phyloP scores from a whole-genome alignment of 2,329 filamentous ascomycete genomes.

The Microdochium nivale region DNA sequence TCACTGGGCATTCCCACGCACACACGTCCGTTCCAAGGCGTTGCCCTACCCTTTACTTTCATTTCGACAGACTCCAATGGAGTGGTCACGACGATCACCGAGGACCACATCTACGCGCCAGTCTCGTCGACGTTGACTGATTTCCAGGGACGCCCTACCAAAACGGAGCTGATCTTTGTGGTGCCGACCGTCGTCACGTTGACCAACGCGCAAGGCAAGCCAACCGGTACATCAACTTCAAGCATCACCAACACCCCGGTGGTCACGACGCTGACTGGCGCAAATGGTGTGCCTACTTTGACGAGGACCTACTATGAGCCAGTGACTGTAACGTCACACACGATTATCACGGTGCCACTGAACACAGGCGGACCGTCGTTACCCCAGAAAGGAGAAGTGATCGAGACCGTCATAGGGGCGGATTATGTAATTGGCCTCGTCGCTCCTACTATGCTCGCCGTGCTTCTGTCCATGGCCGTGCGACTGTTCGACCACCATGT shows the following conservation, averaged over 20 bases:
- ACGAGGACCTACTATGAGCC: neutral
- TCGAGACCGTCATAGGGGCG: slow-evolving; percentile 3
- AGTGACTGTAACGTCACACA: neutral
- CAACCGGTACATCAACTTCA: neutral
- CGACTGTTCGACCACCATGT: slow-evolving; percentile 8
- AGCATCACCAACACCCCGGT: neutral
- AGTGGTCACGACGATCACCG: slow-evolving; percentile 2
- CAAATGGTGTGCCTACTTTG: neutral
- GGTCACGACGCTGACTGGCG: neutral
- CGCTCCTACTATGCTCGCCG: slow-evolving; percentile 7
- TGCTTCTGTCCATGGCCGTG: slow-evolving; percentile 6
- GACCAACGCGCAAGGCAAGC: neutral
- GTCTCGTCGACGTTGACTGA: neutral
- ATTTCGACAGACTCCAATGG: slow-evolving; percentile 2
- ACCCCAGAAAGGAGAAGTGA: neutral
- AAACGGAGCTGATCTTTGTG: neutral
- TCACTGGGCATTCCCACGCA: neutral
- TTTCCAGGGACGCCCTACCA: neutral
- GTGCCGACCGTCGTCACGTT: neutral
- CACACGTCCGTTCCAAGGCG: neutral
- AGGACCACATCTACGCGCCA: neutral
- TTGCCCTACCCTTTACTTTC: neutral
- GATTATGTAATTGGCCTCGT: slow-evolving; percentile 8
- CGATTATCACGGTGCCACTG: neutral
- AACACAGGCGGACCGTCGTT: neutral